phyloP scores from a whole-genome alignment of 2,329 filamentous ascomycete genomes.

The Penicillium janthinellum region DNA sequence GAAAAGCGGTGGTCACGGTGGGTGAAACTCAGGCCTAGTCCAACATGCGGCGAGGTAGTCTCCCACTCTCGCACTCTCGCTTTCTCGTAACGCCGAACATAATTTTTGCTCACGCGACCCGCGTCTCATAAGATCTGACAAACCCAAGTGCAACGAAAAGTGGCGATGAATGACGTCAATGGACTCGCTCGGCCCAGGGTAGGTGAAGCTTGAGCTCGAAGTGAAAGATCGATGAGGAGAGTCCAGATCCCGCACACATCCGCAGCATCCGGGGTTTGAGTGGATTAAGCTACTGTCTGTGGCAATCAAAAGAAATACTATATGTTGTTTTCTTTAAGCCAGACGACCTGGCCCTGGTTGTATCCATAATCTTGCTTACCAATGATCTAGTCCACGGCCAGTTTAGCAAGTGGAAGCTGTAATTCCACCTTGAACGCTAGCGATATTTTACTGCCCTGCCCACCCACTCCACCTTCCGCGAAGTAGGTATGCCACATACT shows the following conservation, averaged over 20 bases:
- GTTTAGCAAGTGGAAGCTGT: no score
- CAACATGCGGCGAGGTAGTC: background rate
- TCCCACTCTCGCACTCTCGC: background rate
- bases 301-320: no score
- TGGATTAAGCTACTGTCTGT: background rate
- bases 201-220: background rate
- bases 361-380: no score
- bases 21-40: background rate
- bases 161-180: background rate
- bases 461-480: no score
- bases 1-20: background rate
- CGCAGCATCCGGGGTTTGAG: background rate
- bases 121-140: background rate
- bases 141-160: background rate
- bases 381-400: no score
- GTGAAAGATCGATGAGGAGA: background rate
- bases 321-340: no score
- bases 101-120: no score
- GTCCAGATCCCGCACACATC: background rate
- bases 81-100: no score
- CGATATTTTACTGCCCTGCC: no score
- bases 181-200: background rate
- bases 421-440: no score
- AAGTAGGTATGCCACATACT: no score
- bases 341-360: no score